A percentile compares a stretch with the other conserved stretches of the same genome.
Conservation (phyloP, 2,329 filamentous ascomycete species). For the Fusarium circinatum region DNA sequence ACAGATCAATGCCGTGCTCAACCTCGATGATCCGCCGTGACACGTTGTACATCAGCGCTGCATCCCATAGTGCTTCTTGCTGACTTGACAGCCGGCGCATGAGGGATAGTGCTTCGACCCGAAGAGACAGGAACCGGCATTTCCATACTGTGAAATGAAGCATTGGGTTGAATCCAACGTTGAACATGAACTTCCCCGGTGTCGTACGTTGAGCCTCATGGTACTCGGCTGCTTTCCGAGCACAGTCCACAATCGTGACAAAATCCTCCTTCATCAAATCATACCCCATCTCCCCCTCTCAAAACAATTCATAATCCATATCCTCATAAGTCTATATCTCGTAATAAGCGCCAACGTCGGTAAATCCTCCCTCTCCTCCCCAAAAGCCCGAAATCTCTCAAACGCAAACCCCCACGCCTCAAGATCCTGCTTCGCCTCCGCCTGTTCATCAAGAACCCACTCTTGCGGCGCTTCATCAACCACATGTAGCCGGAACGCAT, state of each 20-base stretch:
- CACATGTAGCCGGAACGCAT: slow-evolving; percentile 39
- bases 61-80: slow-evolving; percentile 53
- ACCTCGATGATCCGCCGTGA: slow-evolving; percentile 50
- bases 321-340: slow-evolving; percentile 45
- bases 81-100: slow-evolving; percentile 45
- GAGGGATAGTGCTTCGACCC: slow-evolving; percentile 48
- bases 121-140: slow-evolving; percentile 51
- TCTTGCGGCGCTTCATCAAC: slow-evolving; percentile 18
- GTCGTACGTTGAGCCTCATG: not conserved
- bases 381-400: slow-evolving; percentile 1
- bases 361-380: slow-evolving; percentile 3
- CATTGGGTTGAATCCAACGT: slow-evolving; percentile 52
- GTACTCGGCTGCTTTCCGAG: slow-evolving; percentile 21
- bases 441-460: slow-evolving; percentile 39
- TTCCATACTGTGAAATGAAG: slow-evolving; percentile 53
- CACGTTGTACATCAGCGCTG: slow-evolving; percentile 44
- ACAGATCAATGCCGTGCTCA: slow-evolving; percentile 50
- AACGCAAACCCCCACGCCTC: slow-evolving; percentile 47
- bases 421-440: slow-evolving; percentile 34
- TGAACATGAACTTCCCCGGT: slow-evolving; percentile 52
- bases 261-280: slow-evolving; percentile 48
- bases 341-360: slow-evolving; percentile 43
- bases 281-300: slow-evolving; percentile 47
- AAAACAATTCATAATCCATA: slow-evolving; percentile 50
- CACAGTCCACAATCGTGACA: slow-evolving; percentile 44